These are phyloP conservation scores for Ashbya aceris DNA, from an alignment of 1,139 yeast species.

Conservation along the genomic window DNA sequence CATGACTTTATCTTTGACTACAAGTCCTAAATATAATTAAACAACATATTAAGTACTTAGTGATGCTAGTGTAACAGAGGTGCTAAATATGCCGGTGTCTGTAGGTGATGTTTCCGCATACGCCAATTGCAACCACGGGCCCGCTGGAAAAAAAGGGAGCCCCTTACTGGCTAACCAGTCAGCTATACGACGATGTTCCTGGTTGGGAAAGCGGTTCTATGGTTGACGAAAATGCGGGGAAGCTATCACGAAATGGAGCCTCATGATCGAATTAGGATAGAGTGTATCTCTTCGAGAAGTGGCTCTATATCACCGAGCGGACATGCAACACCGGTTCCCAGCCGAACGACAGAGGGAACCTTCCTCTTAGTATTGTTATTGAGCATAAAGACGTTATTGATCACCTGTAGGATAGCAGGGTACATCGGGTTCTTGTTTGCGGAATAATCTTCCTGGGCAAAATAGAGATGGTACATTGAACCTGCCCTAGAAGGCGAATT, in stretches of 20 bases:
- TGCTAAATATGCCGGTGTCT: no score
- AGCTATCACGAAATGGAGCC: no score
- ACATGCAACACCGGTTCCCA: conserved; percentile 27
- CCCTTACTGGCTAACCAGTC: no score
- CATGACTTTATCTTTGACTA: background rate
- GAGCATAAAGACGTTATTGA: conserved; percentile 24
- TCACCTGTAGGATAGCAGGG: conserved; percentile 23
- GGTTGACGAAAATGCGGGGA: background rate
- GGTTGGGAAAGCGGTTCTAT: background rate
- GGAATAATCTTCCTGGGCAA: conserved; percentile 24
- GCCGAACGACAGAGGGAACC: conserved; percentile 18
- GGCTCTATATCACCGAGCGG: conserved; percentile 22
- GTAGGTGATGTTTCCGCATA: no score
- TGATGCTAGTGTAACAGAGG: no score
- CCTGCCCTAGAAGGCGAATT: conserved; percentile 6
- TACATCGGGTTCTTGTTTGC: conserved; percentile 22
- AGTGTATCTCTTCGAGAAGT: conserved; percentile 22
- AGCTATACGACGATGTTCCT: no score
- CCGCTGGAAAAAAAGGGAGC: no score
- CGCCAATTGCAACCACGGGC: no score
- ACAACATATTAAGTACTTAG: no score
- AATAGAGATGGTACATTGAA: conserved; percentile 20
- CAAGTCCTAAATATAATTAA: no score
- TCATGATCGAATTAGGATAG: background rate
- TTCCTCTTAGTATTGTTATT: conserved; percentile 13